Evolutionary conservation across 805 yeast species (phyloP).

Genomic region (Sugiyamaella americana): DNA sequence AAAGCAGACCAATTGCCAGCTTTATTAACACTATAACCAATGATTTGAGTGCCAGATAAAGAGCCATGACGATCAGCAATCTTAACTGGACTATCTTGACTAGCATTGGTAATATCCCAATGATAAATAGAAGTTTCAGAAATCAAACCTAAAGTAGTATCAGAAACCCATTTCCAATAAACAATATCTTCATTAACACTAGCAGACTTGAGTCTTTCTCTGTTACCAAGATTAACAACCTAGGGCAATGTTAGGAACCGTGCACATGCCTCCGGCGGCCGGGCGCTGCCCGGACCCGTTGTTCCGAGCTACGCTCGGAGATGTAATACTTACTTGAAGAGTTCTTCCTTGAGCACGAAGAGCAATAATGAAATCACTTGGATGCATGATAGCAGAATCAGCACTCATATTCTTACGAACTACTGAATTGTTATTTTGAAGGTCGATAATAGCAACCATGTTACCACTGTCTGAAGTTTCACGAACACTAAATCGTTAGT

Average conservation of each 20-base stretch:
- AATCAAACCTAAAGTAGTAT: conserved; percentile 70
- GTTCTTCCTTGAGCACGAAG: conserved; percentile 95
- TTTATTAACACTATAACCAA: conserved; percentile 78
- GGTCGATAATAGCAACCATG: conserved; percentile 83
- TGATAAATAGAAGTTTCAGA: conserved; percentile 68
- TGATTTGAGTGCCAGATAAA: conserved; percentile 73
- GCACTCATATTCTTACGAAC: conserved; percentile 93
- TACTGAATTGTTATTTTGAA: conserved; percentile 69
- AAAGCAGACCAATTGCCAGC: conserved; percentile 89
- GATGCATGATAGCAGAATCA: conserved; percentile 96
- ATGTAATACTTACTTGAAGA: conserved; percentile 45
- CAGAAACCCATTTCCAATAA: conserved; percentile 90
- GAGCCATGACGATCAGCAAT: conserved; percentile 80
- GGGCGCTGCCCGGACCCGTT: too few species aligned
- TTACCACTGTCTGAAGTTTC: conserved; percentile 49
- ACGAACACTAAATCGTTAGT: conserved; percentile 31
- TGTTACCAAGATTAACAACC: conserved; percentile 75
- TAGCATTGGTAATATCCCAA: conserved; percentile 80
- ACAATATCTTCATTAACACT: conserved; percentile 83
- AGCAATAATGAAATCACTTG: conserved; percentile 79
- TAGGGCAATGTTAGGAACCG: conserved; percentile 24
- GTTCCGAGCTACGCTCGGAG: too few species aligned
- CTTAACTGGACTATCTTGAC: conserved; percentile 69
- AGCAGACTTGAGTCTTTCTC: conserved; percentile 83
- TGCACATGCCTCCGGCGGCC: too few species aligned